phyloP scores from a whole-genome alignment of 495 filamentous ascomycete species.

The Podospora tetraspora region DNA sequence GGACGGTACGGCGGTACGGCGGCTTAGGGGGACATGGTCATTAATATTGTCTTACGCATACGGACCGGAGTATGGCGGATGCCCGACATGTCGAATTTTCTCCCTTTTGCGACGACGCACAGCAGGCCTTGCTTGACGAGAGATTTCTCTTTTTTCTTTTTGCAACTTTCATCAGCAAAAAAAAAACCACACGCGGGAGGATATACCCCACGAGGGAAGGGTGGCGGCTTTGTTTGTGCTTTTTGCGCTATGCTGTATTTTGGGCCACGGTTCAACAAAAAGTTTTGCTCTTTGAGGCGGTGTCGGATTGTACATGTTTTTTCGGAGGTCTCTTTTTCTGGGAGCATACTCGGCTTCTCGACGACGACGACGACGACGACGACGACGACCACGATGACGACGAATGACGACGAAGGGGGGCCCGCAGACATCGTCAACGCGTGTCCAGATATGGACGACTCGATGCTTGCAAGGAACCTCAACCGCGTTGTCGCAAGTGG shows the following conservation, averaged over 20 bases:
- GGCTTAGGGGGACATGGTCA: constrained; percentile 8
- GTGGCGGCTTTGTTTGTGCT: background rate
- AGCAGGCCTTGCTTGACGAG: constrained; percentile 1
- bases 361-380: background rate
- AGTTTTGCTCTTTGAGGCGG: constrained; percentile 9
- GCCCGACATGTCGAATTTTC: constrained; percentile 1
- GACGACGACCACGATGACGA: background rate
- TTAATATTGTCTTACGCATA: constrained; percentile 11
- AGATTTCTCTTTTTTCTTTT: background rate
- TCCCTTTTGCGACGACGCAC: constrained; percentile 8
- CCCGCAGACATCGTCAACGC: background rate
- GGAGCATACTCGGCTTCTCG: background rate
- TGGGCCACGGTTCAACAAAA: constrained; percentile 1
- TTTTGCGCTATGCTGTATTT: background rate
- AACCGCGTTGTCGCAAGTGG: background rate
- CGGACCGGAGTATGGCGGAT: constrained; percentile 7
- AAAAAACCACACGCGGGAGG: background rate
- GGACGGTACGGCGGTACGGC: constrained; percentile 8
- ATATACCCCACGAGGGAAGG: constrained; percentile 5
- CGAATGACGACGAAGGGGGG: background rate
- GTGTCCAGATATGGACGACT: background rate
- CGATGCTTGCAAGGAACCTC: background rate
- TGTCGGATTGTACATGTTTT: background rate
- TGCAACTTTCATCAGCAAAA: background rate
- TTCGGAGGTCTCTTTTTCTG: background rate